Evolutionary conservation across 306 rosid genomes (phyloP).

Genomic region (Pyrus communis): DNA sequence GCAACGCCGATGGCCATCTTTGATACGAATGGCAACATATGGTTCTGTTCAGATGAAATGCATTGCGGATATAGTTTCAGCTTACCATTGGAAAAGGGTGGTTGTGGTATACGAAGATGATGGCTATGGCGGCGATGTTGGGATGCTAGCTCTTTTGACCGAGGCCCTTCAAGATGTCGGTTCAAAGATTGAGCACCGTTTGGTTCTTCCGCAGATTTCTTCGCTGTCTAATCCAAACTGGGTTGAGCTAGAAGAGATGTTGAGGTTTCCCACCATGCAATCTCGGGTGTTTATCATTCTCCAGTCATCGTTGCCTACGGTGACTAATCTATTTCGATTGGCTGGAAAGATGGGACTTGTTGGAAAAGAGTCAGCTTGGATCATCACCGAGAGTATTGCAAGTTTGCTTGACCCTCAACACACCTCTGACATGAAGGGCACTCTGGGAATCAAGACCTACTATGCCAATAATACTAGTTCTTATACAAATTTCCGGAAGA

Average conservation of each 20-base stretch:
- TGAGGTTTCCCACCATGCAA: slow-evolving; percentile 20
- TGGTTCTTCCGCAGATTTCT: slow-evolving; percentile 36
- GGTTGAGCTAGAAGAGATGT: slow-evolving; percentile 36
- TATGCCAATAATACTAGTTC: slow-evolving; percentile 27
- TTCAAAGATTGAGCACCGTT: slow-evolving; percentile 37
- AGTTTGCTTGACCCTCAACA: slow-evolving; percentile 29
- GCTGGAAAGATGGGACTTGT: slow-evolving; percentile 39
- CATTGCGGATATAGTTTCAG: slow-evolving; percentile 34
- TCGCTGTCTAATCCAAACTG: slow-evolving; percentile 39
- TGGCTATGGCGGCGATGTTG: slow-evolving; percentile 33
- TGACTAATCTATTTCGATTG: slow-evolving; percentile 38
- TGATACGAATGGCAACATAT: slow-evolving; percentile 40
- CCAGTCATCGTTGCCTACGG: slow-evolving; percentile 34
- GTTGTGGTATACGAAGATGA: slow-evolving; percentile 45
- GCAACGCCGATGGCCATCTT: slow-evolving; percentile 45
- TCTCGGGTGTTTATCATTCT: slow-evolving; percentile 44
- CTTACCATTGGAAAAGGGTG: slow-evolving; percentile 28
- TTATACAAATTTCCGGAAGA: slow-evolving; percentile 23
- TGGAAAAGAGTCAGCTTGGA: slow-evolving; percentile 44
- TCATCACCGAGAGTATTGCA: slow-evolving; percentile 38
- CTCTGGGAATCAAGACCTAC: slow-evolving; percentile 50
- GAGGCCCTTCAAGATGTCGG: slow-evolving; percentile 36
- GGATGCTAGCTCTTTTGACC: slow-evolving; percentile 26
- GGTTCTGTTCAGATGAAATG: slow-evolving; percentile 30
- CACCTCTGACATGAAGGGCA: slow-evolving; percentile 35